These are phyloP conservation scores for Lachancea sp. DNA, from an alignment of 805 yeast genomes.

Conservation along the genomic window DNA sequence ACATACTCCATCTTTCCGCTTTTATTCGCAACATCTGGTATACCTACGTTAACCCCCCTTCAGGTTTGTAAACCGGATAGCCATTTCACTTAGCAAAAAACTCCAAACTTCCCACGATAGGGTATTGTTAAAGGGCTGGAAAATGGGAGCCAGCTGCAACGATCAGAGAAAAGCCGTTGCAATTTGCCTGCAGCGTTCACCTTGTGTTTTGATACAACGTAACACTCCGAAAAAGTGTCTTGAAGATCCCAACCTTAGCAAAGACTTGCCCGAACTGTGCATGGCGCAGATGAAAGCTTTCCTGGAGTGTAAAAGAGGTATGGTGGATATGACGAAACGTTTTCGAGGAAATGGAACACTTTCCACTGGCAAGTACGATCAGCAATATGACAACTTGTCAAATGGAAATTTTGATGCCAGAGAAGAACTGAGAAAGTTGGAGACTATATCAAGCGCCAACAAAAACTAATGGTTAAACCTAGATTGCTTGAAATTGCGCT, in stretches of 20 bases:
- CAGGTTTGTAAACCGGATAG: too few species aligned
- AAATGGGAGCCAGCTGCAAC: conserved; percentile 76
- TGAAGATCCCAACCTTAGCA: conserved; percentile 67
- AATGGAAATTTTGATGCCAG: conserved; percentile 75
- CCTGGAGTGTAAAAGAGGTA: conserved; percentile 85
- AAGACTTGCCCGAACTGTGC: conserved; percentile 82
- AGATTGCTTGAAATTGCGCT: not conserved
- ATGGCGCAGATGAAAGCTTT: conserved; percentile 77
- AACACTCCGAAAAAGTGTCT: conserved; percentile 86
- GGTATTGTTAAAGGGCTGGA: not conserved
- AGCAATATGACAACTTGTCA: conserved; percentile 71
- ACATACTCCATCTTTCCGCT: too few species aligned
- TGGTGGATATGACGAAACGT: conserved; percentile 85
- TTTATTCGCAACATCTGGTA: too few species aligned
- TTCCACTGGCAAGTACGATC: conserved; percentile 89
- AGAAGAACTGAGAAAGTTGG: conserved; percentile 72
- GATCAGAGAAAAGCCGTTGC: conserved; percentile 96
- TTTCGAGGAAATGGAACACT: conserved; percentile 90
- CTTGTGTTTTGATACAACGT: conserved; percentile 87
- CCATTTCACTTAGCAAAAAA: not conserved
- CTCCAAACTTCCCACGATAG: not conserved
- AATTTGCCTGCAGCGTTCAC: conserved; percentile 89
- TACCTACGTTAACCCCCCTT: too few species aligned
- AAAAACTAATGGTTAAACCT: conserved; percentile 26
- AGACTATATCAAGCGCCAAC: conserved; percentile 48